Evolutionary conservation across 2,329 filamentous ascomycete genomes (phyloP), one percentile per base, ranked within the genome.

Genomic region (Sporothrix mexicana): DNA sequence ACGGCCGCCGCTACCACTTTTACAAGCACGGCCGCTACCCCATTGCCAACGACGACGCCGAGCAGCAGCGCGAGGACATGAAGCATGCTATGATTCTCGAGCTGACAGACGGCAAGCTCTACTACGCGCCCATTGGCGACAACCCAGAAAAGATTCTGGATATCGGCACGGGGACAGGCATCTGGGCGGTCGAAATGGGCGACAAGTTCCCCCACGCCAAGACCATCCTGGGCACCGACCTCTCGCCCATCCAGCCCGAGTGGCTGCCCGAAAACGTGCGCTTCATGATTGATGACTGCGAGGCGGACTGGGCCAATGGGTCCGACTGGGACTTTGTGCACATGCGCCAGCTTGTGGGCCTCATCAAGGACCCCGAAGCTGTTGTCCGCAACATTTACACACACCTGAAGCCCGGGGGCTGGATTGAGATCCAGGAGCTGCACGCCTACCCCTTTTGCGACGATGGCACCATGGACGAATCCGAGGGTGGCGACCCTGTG

Each of bases 201-300:
- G 83, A 85, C 74, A 75, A 78, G 25, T 84, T 81, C 70, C 83
- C 83, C n/a, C 78, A 78, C 51, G 80, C 83, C 6, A 80, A 79
- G 61, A 66, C n/a, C 9, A 80, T 85, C 2, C 73, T 83, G 17
- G 83, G 83, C 61, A 82, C 81, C 36, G 83, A 85, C 69, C 74
- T 85, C 20, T 84, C 83, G 2, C 83, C 84, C 1, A 85, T 85
- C 23, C 84, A 86, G 75, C 82, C 83, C 1, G 79, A 79, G 49
- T 83, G 81, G 79, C 83, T 90, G 6, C 89, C 88, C 17, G 84
- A 86, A 12, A 91, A 91, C 77, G 83, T 88, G n/a, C 83, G 83
- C 8, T 91, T 91, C 80, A 82, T 90, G 73, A 84, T 92, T 10
- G 89, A 91, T 76, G 89, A 91, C 77, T 85, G 86, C 69, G 88